Base-by-base conservation (phyloP, 2,329 filamentous ascomycete genomes). In the Fusarium decemcellulare region DNA sequence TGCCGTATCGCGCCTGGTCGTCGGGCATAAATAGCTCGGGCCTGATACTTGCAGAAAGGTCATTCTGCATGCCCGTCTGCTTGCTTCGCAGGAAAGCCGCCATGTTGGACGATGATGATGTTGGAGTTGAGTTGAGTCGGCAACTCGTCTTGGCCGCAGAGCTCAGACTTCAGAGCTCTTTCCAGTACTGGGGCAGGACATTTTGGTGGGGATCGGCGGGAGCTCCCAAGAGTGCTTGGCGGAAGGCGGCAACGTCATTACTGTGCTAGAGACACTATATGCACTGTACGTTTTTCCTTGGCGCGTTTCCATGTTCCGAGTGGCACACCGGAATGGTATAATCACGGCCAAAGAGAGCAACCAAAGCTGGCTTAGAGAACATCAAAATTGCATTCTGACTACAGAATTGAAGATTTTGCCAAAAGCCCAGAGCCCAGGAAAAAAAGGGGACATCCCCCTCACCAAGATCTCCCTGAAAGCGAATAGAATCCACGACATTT, bases 21-120 rank as follows among this genome's bases (percentile, higher is more conserved):
- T 98, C 94, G 27, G 95, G 89, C 63, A 88, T 85, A 78, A 98
- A 97, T 14, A 93, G 83, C 66, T 93, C 92, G 39, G 93, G 88
- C 16, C 89, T 86, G 68, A 98, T 90, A 71, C 91, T 92, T 16
- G 91, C 90, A 55, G 95, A 97, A 71, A 99, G 87, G 82, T 98
- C 96, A 81, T 92, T 93, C 78, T 94, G 92, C 74, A 99, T 92
- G 76, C 96, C 96, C 61, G 94, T 90, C 86, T 98, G 96, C 86
- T 97, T 98, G 74, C 93, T 92, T 78, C 96, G 88, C 68, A 99
- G 84, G 78, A 98, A 95, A 74, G 92, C 90, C 59, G 95, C 90
- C 95, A 98, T 98, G 51, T 62, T 76, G 70, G 58, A 12, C 52
- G 59, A 43, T 48, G 61, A 50, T 46, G 61, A 57, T 32, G 40